These are phyloP conservation scores for Nakaseomyces kungkrabaensis DNA, from an alignment of 1,139 yeast species.

Conservation along the genomic window DNA sequence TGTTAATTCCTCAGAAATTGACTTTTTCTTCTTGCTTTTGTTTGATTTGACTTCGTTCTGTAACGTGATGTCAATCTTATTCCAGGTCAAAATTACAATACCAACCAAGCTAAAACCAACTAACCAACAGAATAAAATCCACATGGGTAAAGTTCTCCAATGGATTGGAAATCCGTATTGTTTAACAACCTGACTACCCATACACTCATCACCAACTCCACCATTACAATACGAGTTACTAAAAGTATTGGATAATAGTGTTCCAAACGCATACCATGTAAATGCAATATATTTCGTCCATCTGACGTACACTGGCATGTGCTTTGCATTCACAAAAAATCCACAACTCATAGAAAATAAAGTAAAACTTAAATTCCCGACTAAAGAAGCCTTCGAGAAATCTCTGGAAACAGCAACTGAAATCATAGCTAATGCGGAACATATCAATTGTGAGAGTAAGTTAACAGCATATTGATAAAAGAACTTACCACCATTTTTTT, in stretches of 20 bases:
- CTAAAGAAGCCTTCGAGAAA: constrained; percentile 54
- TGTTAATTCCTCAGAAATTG: background rate
- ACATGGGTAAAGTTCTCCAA: constrained; percentile 63
- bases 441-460: constrained; percentile 40
- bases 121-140: constrained; percentile 51
- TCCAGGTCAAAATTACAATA: constrained; percentile 36
- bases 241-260: constrained; percentile 55
- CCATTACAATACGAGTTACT: constrained; percentile 50
- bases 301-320: constrained; percentile 77
- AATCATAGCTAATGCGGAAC: constrained; percentile 23
- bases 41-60: constrained; percentile 19
- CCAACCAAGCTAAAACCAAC: constrained; percentile 46
- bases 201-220: constrained; percentile 35
- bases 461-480: constrained; percentile 53
- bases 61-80: constrained; percentile 41
- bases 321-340: constrained; percentile 60
- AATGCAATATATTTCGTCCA: constrained; percentile 73
- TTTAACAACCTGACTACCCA: constrained; percentile 37
- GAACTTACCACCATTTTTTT: constrained; percentile 41
- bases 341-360: constrained; percentile 75
- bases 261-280: constrained; percentile 73
- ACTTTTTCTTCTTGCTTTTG: constrained; percentile 6
- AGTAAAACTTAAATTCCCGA: constrained; percentile 57
- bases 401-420: constrained; percentile 51
- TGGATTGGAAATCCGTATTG: constrained; percentile 52